Evolutionary conservation across 208 protist genomes (phyloP).

Genomic region (Trypanosoma caninum): DNA sequence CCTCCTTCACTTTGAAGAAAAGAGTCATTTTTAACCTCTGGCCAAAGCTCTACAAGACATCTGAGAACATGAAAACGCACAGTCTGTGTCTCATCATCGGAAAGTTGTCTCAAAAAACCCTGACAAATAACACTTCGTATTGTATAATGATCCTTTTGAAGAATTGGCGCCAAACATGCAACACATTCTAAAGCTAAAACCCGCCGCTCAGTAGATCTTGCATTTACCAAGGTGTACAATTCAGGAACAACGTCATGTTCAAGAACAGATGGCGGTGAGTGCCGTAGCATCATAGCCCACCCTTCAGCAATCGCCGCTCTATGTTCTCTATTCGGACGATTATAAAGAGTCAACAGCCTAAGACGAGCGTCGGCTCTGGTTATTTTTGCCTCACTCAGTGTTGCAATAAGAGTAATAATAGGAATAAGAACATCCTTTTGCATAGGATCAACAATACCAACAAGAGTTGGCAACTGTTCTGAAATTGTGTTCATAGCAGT

Average conservation of each 20-base stretch:
- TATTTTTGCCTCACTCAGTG: constrained; percentile 28
- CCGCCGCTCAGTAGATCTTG: constrained; percentile 37
- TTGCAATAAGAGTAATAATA: constrained; percentile 40
- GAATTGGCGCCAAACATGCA: constrained; percentile 31
- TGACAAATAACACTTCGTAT: constrained; percentile 50
- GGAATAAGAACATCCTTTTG: constrained; percentile 58
- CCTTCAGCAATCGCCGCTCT: constrained; percentile 37
- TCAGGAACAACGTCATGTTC: constrained; percentile 64
- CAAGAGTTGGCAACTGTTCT: constrained; percentile 39
- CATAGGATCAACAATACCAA: constrained; percentile 47
- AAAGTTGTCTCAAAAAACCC: constrained; percentile 54
- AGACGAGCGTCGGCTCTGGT: constrained; percentile 36
- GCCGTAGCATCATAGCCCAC: constrained; percentile 44
- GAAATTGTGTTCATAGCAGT: constrained; percentile 33
- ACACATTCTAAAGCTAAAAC: constrained; percentile 60
- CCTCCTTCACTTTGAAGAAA: background rate
- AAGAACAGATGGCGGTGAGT: constrained; percentile 22
- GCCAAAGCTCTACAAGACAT: constrained; percentile 51
- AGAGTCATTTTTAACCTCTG: background rate
- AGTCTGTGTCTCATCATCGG: constrained; percentile 50
- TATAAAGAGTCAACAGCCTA: constrained; percentile 55
- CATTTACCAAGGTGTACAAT: constrained; percentile 63
- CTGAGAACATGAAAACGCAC: constrained; percentile 56
- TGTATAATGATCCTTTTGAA: constrained; percentile 21
- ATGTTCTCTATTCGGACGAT: constrained; percentile 39